Evolutionary conservation across 1,139 yeast genomes (phyloP).

Genomic region (Wickerhamiella infanticola): DNA sequence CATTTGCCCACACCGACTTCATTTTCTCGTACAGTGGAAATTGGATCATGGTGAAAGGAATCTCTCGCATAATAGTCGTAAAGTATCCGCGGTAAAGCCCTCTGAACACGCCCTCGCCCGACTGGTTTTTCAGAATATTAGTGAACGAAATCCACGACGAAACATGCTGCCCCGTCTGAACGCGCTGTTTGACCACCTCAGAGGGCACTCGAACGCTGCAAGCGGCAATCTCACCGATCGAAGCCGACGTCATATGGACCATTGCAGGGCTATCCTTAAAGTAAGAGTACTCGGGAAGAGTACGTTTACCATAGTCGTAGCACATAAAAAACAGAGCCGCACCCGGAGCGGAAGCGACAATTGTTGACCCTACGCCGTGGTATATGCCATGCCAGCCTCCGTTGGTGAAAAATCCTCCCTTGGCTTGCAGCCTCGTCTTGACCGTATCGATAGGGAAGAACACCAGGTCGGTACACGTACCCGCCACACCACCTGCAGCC

Average conservation of each 20-base stretch:
- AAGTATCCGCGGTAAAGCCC: conserved; percentile 91
- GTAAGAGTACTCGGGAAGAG: conserved; percentile 31
- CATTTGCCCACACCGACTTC: conserved; percentile 30
- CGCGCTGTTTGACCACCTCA: conserved; percentile 87
- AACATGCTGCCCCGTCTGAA: conserved; percentile 56
- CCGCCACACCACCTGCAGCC: conserved; percentile 88
- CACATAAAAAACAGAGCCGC: conserved; percentile 84
- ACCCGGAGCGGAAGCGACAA: conserved; percentile 86
- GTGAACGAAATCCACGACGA: conserved; percentile 54
- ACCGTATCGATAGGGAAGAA: conserved; percentile 94
- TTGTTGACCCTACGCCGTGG: conserved; percentile 83
- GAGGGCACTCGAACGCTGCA: conserved; percentile 93
- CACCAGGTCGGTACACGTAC: conserved; percentile 84
- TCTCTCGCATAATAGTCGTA: conserved; percentile 83
- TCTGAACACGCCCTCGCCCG: conserved; percentile 61
- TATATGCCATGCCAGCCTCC: conserved; percentile 92
- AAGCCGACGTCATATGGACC: conserved; percentile 74
- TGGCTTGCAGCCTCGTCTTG: conserved; percentile 87
- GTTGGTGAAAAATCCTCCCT: conserved; percentile 80
- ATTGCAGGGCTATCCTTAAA: conserved; percentile 12
- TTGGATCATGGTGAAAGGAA: conserved; percentile 89
- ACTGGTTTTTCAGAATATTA: conserved; percentile 38
- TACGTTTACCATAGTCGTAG: conserved; percentile 58
- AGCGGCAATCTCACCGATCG: conserved; percentile 83
- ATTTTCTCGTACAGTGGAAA: conserved; percentile 83